phyloP scores from a whole-genome alignment of 768 basidiomycete species.

The Lactifluus rugatus region DNA sequence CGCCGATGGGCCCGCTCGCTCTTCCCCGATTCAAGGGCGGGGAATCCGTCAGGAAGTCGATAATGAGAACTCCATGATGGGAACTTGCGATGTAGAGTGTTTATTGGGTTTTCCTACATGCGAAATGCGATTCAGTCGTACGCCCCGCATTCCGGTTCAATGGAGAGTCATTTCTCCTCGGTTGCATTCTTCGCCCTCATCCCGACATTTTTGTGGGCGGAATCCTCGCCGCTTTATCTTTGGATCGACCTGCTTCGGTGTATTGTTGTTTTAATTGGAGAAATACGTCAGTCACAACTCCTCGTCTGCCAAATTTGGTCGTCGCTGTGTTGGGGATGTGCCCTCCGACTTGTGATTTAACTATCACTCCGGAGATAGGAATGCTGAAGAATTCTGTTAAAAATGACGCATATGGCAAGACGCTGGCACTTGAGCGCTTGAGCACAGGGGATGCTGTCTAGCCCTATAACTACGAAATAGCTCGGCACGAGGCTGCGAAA shows the following conservation, averaged over 20 bases:
- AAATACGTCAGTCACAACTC: not conserved
- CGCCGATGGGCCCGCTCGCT: constrained; percentile 9
- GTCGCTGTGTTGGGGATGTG: not conserved
- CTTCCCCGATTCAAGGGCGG: not conserved
- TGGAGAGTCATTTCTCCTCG: not conserved
- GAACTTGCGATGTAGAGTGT: not conserved
- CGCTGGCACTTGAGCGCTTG: too few relatives aligned
- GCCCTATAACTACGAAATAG: not conserved
- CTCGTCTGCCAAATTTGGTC: not conserved
- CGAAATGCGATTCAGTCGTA: not conserved
- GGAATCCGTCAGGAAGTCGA: not conserved
- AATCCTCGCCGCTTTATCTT: not conserved
- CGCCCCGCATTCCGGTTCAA: not conserved
- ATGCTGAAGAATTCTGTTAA: too few relatives aligned
- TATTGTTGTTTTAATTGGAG: not conserved
- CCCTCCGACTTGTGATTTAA: not conserved
- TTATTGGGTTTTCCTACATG: not conserved
- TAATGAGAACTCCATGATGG: not conserved
- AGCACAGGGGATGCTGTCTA: not conserved
- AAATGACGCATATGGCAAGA: too few relatives aligned
- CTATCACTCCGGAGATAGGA: not conserved
- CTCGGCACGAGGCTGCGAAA: not conserved
- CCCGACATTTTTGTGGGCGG: not conserved
- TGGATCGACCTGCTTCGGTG: not conserved
- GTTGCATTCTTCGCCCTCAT: not conserved